Evolutionary conservation across 371 early-diverging fungal genomes (phyloP), one percentile per base, ranked within the genome.

Genomic region (Paraphysoderma sedebokerense): DNA sequence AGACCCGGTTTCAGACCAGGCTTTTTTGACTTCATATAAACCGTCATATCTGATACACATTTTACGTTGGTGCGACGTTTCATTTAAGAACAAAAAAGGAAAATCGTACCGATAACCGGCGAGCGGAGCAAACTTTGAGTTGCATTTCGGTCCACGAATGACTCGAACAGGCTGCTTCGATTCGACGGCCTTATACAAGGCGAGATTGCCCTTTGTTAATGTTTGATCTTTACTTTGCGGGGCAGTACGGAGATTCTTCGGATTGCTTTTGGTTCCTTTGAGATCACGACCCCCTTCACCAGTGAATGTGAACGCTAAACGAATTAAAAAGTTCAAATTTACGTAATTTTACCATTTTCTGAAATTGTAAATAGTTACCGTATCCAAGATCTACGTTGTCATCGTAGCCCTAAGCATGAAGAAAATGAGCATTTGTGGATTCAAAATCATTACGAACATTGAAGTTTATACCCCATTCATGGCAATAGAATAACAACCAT

Each of bases 201-300:
- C 41, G 20, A 48, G 26, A 30, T 58, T 55, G 1, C 45, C 40
- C 11, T 34, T 24, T n/a, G 2, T 17, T 22, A 55, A 54, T 19
- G 23, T 33, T 47, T 57, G 59, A 51, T 64, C 53, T 24, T 41
- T 52, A 3, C 46, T 28, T 50, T 64, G 62, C 22, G 51, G 51
- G 5, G 57, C 62, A 6, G 59, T 61, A n/a, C 65, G 56, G 6
- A 63, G 50, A 49, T 63, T 61, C 42, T 60, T 61, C 2, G 59
- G 58, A 27, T 49, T 52, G 3, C 30, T 30, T 27, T 54, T 56
- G 15, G 62, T 61, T 7, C 64, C 64, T 22, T 9, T 33, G 24
- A 62, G 48, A 38, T 58, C 58, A 19, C 61, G 49, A 19, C 61
- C 61, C 37, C 61, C 59, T 5, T 40, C 44, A 19, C 61, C 59